These are phyloP conservation scores for Pelargonium exstipulatum DNA, from an alignment of 441 rosid genomes.

Conservation along the genomic window DNA sequence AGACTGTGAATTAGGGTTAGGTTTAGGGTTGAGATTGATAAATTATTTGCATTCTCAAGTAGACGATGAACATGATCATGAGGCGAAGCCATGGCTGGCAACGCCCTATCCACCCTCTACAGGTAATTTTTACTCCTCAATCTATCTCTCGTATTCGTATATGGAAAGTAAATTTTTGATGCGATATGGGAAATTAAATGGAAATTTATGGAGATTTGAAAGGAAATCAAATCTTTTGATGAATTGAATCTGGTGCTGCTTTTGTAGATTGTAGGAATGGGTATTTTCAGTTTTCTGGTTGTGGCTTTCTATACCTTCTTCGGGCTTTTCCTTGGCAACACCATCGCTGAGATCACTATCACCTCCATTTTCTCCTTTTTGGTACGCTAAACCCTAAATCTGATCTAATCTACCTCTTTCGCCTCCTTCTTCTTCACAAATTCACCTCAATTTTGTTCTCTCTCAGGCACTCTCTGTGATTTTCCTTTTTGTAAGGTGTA, in stretches of 20 bases:
- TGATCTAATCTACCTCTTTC: neutral
- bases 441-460: neutral
- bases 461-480: conserved; percentile 66
- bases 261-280: conserved; percentile 66
- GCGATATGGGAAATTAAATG: no score
- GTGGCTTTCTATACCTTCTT: conserved; percentile 66
- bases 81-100: conserved; percentile 93
- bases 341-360: conserved; percentile 58
- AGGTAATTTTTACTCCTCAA: conserved; percentile 36
- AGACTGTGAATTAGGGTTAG: neutral
- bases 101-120: conserved; percentile 75
- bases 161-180: no score
- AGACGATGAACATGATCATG: conserved; percentile 15
- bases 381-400: conserved; percentile 37
- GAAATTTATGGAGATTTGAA: no score
- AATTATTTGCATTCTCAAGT: neutral
- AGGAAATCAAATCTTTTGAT: neutral
- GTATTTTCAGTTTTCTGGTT: conserved; percentile 56
- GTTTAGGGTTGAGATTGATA: no score
- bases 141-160: neutral
- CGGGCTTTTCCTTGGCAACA: conserved; percentile 73
- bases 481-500: conserved; percentile 68
- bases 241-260: neutral
- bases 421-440: neutral
- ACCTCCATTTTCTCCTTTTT: conserved; percentile 51